Conservation (phyloP, 2,329 filamentous ascomycete species). For the Colletotrichum ledebouriae region DNA sequence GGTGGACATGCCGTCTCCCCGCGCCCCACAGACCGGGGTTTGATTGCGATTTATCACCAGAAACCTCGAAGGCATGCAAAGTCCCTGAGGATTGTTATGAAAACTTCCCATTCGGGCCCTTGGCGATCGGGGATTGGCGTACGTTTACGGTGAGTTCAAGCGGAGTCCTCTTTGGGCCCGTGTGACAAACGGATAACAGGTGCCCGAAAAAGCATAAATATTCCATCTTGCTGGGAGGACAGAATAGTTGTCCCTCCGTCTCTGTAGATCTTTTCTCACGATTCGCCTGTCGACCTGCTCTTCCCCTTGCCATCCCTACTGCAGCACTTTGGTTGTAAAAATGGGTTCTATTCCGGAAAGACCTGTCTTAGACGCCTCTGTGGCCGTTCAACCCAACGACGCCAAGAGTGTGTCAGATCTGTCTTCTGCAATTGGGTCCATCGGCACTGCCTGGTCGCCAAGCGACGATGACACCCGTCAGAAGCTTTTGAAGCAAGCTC, state of each 20-base stretch:
- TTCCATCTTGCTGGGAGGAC: too few relatives aligned
- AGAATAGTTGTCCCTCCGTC: not conserved
- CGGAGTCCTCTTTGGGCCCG: not conserved
- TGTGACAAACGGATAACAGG: not conserved
- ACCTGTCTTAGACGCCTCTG: not conserved
- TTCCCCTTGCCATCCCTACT: too few relatives aligned
- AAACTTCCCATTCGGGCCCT: not conserved
- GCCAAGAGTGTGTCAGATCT: constrained; percentile 5
- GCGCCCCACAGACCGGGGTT: constrained; percentile 9
- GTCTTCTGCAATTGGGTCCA: not conserved
- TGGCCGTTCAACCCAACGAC: constrained; percentile 13
- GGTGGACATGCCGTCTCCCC: not conserved
- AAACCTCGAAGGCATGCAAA: not conserved
- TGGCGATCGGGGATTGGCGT: not conserved
- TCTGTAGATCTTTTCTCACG: not conserved
- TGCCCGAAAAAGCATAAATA: not conserved
- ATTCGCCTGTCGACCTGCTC: too few relatives aligned
- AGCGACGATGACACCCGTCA: constrained; percentile 17
- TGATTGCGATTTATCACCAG: not conserved
- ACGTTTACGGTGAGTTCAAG: not conserved
- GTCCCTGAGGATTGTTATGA: not conserved
- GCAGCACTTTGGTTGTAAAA: not conserved
- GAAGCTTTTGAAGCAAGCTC: constrained; percentile 23
- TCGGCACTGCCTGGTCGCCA: not conserved
- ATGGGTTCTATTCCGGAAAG: constrained; percentile 28